Evolutionary conservation across 1,139 yeast species (phyloP).

Genomic region (Pichia sp.): DNA sequence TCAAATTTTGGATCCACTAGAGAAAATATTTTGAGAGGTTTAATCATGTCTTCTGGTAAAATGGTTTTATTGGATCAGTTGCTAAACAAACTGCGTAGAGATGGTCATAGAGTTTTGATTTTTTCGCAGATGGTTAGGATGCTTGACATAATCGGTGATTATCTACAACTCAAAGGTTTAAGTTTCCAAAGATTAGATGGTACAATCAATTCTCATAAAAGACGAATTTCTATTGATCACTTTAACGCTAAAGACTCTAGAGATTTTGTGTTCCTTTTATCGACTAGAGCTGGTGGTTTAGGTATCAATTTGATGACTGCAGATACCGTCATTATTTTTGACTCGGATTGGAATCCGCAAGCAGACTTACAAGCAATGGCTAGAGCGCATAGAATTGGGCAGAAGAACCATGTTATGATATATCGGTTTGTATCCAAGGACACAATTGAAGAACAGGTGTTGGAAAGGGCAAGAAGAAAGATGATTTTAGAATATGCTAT

Average conservation of each 20-base stretch:
- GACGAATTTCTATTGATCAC: constrained; percentile 93
- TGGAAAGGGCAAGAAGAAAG: constrained; percentile 94
- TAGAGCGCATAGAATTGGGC: constrained; percentile 98
- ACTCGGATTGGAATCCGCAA: constrained; percentile 99
- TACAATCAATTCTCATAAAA: constrained; percentile 89
- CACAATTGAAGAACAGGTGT: constrained; percentile 94
- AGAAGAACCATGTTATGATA: constrained; percentile 94
- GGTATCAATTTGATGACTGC: constrained; percentile 99
- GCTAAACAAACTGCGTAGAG: constrained; percentile 75
- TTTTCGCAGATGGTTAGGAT: constrained; percentile 97
- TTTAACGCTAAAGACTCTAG: constrained; percentile 91
- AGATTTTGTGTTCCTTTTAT: constrained; percentile 84
- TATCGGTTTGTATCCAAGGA: constrained; percentile 95
- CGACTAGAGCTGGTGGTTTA: constrained; percentile 98
- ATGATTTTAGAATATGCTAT: constrained; percentile 98
- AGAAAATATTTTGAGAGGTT: constrained; percentile 82
- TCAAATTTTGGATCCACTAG: constrained; percentile 64
- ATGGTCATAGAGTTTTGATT: constrained; percentile 92
- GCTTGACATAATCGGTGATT: constrained; percentile 93
- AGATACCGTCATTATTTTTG: constrained; percentile 94
- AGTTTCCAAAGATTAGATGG: constrained; percentile 94
- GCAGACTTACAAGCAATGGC: constrained; percentile 99
- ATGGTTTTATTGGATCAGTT: constrained; percentile 94
- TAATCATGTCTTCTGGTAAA: constrained; percentile 96
- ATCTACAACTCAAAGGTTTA: constrained; percentile 82